Evolutionary conservation across 2,329 filamentous ascomycete species (phyloP), one percentile per base, ranked within the genome.

Genomic region (Claviceps paspali): DNA sequence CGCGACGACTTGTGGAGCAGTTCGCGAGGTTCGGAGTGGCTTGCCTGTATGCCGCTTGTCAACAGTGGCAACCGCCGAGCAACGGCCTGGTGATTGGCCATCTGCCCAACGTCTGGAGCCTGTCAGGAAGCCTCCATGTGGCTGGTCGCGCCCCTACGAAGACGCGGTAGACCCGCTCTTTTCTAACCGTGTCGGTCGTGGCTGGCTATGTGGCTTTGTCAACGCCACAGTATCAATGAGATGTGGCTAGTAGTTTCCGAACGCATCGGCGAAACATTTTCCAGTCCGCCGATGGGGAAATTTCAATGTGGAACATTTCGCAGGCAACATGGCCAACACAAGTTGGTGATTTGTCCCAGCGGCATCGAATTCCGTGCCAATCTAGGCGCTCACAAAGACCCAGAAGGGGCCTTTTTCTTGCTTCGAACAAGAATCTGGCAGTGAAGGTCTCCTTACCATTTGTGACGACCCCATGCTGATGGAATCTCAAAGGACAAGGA

Each of bases 21-120:
- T 29, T 44, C 39, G 40, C 41, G 43, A 38, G n/a, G n/a, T n/a
- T n/a, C n/a, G n/a, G n/a, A n/a, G n/a, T n/a, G n/a, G n/a, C n/a
- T n/a, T n/a, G n/a, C n/a, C n/a, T n/a, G n/a, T n/a, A n/a, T n/a
- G n/a, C 21, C 21, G 21, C 5, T 22, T 35, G 43, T 70, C 63
- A 71, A 71, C 65, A 72, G 45, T 55, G 52, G 62, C 66, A 72
- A 73, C 69, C 51, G 55, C 68, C 47, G 55, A 48, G 69, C 71
- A 78, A 78, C 73, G 52, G 49, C 11, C 4, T 28, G 47, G 18
- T 54, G 38, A 70, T 70, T 71, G 66, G 67, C 41, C 41, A 17
- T 22, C 17, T 5, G 1, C 10, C 38, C 29, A 43, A 41, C 46
- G 37, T 44, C 42, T 34, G 5, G 21, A 22, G 21, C 21, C n/a